Conservation (phyloP, 306 rosid species). For the Cucurbita maxima region DNA sequence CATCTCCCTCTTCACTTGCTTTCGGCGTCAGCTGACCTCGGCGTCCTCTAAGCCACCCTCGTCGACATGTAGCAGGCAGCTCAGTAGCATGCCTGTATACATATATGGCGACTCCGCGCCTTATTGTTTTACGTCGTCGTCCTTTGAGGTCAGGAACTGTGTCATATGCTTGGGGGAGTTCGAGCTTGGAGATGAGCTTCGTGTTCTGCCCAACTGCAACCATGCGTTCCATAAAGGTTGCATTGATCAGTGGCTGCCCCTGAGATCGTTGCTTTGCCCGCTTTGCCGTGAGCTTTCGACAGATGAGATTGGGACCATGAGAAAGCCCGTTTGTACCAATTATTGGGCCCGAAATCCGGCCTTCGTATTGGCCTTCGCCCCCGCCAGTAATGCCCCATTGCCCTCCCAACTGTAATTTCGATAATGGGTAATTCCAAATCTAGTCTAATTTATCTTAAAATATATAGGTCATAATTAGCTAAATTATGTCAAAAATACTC, state of each 20-base stretch:
- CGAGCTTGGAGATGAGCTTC: neutral
- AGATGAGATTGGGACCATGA: neutral
- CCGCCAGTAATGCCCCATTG: neutral
- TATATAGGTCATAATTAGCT: no score
- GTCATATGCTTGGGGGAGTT: constrained; percentile 4
- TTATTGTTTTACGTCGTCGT: neutral
- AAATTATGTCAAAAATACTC: no score
- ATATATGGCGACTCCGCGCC: neutral
- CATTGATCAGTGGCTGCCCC: constrained; percentile 1
- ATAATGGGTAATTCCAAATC: neutral
- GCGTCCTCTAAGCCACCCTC: neutral
- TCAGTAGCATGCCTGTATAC: neutral
- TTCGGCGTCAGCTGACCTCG: neutral
- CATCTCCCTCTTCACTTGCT: neutral
- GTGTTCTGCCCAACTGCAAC: neutral
- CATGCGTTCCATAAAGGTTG: constrained; percentile 4
- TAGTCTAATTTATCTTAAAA: neutral
- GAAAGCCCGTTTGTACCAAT: neutral
- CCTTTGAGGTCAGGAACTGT: neutral
- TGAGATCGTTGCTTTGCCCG: constrained; percentile 4
- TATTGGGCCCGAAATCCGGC: neutral
- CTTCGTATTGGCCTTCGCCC: neutral
- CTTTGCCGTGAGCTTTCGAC: neutral
- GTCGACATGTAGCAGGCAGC: neutral
- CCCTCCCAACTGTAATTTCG: constrained; percentile 1